Conservation (phyloP, 306 rosid genomes). For the Ceratonia siliqua region DNA sequence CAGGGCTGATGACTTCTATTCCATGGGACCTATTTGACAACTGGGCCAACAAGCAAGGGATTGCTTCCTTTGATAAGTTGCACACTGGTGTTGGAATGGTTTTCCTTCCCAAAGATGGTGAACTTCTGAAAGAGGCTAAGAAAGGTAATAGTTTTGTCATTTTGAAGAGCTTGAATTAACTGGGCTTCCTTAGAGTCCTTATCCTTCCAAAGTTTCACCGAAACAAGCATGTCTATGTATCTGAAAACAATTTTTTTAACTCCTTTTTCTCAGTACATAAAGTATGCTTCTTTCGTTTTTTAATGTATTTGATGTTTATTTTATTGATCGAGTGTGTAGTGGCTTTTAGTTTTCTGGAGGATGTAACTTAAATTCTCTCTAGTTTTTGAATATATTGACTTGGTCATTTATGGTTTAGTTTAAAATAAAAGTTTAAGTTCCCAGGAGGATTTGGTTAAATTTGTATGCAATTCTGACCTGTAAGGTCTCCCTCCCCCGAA, state of each 20-base stretch:
- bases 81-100: constrained; percentile 98
- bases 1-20: constrained; percentile 87
- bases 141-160: constrained; percentile 56
- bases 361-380: too few relatives aligned
- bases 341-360: too few relatives aligned
- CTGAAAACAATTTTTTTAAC: constrained; percentile 18
- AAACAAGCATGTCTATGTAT: constrained; percentile 32
- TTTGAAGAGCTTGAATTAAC: constrained; percentile 36
- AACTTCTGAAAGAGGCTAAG: constrained; percentile 69
- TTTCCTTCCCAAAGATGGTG: constrained; percentile 78
- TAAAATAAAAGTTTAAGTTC: too few relatives aligned
- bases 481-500: too few relatives aligned
- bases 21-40: constrained; percentile 92
- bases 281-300: background rate
- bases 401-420: too few relatives aligned
- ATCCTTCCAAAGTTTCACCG: constrained; percentile 20
- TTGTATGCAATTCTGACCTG: too few relatives aligned
- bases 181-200: constrained; percentile 28
- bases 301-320: background rate
- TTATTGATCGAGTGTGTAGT: constrained; percentile 1
- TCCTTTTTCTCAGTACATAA: constrained; percentile 3
- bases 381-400: too few relatives aligned
- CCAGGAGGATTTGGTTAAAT: too few relatives aligned
- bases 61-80: constrained; percentile 81
- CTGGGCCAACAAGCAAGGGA: constrained; percentile 86